Base-by-base conservation (phyloP, 2,329 filamentous ascomycete genomes). In the Simplicillium aogashimaense region DNA sequence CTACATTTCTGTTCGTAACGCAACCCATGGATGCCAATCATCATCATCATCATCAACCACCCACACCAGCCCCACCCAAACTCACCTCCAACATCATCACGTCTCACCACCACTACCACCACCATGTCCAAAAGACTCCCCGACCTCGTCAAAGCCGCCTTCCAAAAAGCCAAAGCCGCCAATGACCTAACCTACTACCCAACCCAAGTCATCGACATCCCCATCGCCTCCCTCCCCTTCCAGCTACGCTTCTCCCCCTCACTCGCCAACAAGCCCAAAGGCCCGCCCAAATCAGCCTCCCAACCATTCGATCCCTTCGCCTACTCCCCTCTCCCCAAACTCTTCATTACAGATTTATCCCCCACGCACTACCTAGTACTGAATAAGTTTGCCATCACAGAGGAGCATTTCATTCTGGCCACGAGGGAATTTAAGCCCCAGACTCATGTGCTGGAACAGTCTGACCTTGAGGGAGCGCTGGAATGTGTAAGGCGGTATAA, bases 301-400 rank as follows among this genome's bases (percentile, higher is more conserved):
- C 67, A 64, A 38, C 63, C 64, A 3, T 67, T 72, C 50, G 74
- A 86, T 54, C 80, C 81, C 4, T 87, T 87, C 56, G 76, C 73
- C 29, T 66, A 76, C 43, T 81, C 81, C 0, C 57, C 69, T 0
- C 51, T 64, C 3, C 63, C 69, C 5, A 62, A 74, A 9, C 69
- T 82, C 41, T 63, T 81, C 30, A 58, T 79, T 34, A 57, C 70
- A 13, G 56, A 58, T 18, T 52, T 83, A 7, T 64, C 64, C 2
- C 63, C 74, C 1, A 57, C 63, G 8, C 81, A 87, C 56, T 68
- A 71, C 43, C 67, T 86, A 33, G 75, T 87, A 1, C 64, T 87
- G 32, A 87, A 87, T 66, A 87, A 86, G 57, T 87, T 83, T 50
- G 81, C 83, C 37, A 61, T 87, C 37, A 79, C 84, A 29, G 71